These are phyloP conservation scores for Fusarium coicis DNA, from an alignment of 2,329 filamentous ascomycete genomes.

Conservation along the genomic window DNA sequence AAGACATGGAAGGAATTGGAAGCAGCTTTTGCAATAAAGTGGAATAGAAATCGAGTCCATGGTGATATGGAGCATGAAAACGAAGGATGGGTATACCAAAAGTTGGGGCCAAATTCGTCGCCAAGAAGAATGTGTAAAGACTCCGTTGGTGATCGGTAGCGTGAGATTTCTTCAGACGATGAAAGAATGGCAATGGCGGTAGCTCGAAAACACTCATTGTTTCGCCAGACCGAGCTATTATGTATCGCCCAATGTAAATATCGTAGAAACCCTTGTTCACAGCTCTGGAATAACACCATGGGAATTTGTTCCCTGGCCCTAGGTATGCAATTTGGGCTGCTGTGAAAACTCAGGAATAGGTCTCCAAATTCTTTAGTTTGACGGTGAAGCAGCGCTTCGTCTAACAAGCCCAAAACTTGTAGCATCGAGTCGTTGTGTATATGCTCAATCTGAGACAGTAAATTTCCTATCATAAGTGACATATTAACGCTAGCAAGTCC, in stretches of 20 bases:
- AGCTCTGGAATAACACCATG: neutral
- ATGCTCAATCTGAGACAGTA: neutral
- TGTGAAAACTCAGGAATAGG: neutral
- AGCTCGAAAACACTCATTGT: neutral
- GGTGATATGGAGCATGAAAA: neutral
- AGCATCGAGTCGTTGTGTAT: neutral
- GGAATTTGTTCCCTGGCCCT: neutral
- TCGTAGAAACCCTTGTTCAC: neutral
- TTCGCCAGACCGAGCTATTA: neutral
- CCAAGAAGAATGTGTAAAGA: neutral
- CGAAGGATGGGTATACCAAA: neutral
- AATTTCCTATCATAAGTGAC: accelerated
- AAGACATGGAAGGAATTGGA: too few species aligned
- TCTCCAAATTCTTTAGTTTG: neutral
- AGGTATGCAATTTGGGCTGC: neutral
- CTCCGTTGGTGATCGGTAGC: neutral
- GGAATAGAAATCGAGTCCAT: neutral
- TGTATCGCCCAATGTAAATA: neutral
- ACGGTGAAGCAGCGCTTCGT: neutral
- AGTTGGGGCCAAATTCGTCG: neutral
- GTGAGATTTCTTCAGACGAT: too few species aligned
- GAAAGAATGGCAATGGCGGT: neutral
- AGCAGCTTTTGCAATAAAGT: neutral
- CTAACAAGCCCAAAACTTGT: neutral
- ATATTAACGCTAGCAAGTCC: neutral